These are phyloP conservation scores for Elaphomyces granulatus DNA, from an alignment of 495 filamentous ascomycete genomes.

Conservation along the genomic window DNA sequence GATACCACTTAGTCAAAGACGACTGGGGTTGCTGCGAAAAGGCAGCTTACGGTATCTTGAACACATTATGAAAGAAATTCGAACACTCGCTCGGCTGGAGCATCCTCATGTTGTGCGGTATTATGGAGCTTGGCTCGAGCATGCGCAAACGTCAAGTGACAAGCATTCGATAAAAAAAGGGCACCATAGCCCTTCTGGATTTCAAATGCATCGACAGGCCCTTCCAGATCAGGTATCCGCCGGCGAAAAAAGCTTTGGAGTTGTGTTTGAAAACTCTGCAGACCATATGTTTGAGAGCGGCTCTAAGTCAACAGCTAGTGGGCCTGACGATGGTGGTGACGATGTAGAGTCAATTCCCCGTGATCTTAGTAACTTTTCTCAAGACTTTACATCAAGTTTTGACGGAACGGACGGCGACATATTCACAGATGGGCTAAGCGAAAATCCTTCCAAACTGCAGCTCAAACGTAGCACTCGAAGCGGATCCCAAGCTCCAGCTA, in stretches of 20 bases:
- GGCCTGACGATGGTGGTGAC: slow-evolving; percentile 20
- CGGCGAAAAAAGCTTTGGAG: slow-evolving; percentile 26
- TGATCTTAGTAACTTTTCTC: slow-evolving; percentile 15
- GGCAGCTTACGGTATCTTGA: slow-evolving; percentile 34
- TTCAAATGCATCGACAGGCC: slow-evolving; percentile 5
- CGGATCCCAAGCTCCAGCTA: slow-evolving; percentile 20
- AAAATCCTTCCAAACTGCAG: slow-evolving; percentile 25
- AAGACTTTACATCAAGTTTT: slow-evolving; percentile 21
- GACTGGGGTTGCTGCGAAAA: slow-evolving; percentile 31
- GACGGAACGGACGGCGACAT: slow-evolving; percentile 30
- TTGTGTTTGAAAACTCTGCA: slow-evolving; percentile 28
- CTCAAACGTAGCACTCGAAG: slow-evolving; percentile 17
- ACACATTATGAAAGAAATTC: slow-evolving; percentile 38
- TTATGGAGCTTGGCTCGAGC: slow-evolving; percentile 39
- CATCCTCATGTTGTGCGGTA: slow-evolving; percentile 42
- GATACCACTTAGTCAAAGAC: slow-evolving; percentile 33
- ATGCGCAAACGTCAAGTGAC: slow-evolving; percentile 12
- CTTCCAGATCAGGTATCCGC: slow-evolving; percentile 8
- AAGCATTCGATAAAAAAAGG: slow-evolving; percentile 2
- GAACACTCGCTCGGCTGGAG: slow-evolving; percentile 38
- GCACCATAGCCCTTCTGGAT: not conserved
- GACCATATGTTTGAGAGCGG: slow-evolving; percentile 9
- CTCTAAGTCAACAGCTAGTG: slow-evolving; percentile 6
- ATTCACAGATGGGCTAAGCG: slow-evolving; percentile 36
- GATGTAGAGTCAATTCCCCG: slow-evolving; percentile 31